Percentiles rank a stretch among this genome's conserved stretches.
Conservation (phyloP, 371 early-diverging fungal species). For the Rhizopus arrhizus region DNA sequence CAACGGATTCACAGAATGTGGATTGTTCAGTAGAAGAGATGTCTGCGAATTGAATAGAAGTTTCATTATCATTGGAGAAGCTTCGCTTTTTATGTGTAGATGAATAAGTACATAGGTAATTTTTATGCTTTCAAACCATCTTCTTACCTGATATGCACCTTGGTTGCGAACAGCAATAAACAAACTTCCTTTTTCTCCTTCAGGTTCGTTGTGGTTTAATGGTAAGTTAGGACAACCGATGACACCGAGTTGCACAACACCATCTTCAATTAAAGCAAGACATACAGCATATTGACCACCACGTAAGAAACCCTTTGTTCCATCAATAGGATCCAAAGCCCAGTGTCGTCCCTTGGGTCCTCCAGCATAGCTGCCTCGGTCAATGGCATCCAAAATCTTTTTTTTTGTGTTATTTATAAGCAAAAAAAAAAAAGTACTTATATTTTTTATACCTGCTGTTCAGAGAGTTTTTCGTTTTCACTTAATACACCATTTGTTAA, state of each 20-base stretch:
- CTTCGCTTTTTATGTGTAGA: slow-evolving; percentile 50
- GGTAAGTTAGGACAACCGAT: slow-evolving; percentile 96
- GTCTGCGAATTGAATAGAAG: slow-evolving; percentile 63
- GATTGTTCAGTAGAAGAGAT: slow-evolving; percentile 63
- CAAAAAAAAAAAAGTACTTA: background rate
- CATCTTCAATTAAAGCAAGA: slow-evolving; percentile 88
- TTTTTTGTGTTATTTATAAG: background rate
- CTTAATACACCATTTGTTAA: slow-evolving; percentile 75
- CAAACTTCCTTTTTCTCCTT: slow-evolving; percentile 72
- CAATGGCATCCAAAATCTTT: slow-evolving; percentile 83
- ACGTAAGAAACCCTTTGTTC: slow-evolving; percentile 93
- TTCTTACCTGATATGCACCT: slow-evolving; percentile 84
- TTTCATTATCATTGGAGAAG: slow-evolving; percentile 61
- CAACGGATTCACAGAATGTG: slow-evolving; percentile 93
- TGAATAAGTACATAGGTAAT: no score
- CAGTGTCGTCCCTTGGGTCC: slow-evolving; percentile 86
- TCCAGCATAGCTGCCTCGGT: slow-evolving; percentile 85
- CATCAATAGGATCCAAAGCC: slow-evolving; percentile 97
- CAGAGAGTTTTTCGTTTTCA: slow-evolving; percentile 54
- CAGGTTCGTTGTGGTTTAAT: slow-evolving; percentile 58
- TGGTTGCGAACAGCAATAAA: slow-evolving; percentile 82
- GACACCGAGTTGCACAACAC: slow-evolving; percentile 87
- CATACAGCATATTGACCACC: slow-evolving; percentile 98
- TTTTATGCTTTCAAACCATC: background rate
- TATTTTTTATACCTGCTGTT: slow-evolving; percentile 60